Evolutionary conservation across 257 asterid genomes (phyloP).

Genomic region (Coffea canephora): DNA sequence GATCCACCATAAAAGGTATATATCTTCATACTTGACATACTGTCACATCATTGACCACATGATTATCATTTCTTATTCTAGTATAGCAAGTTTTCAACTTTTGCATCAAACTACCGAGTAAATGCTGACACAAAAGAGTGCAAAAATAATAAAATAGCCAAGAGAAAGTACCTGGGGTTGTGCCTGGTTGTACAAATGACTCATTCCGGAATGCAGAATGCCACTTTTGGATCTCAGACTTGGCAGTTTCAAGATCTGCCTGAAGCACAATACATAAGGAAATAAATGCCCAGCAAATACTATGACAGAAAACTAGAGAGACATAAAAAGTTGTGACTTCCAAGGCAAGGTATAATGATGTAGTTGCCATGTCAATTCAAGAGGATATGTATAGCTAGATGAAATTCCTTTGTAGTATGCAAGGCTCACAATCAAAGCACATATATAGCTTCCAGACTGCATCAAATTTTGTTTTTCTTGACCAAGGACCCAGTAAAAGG

Average conservation of each 20-base stretch:
- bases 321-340: background rate
- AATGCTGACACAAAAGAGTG: background rate
- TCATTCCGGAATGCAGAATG: constrained; percentile 85
- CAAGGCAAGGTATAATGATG: background rate
- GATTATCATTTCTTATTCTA: background rate
- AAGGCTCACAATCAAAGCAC: background rate
- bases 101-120: background rate
- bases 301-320: background rate
- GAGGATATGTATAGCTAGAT: background rate
- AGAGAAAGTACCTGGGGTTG: constrained; percentile 67
- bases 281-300: background rate
- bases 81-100: background rate
- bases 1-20: background rate
- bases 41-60: background rate
- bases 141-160: background rate
- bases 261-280: constrained; percentile 27
- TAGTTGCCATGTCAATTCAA: background rate
- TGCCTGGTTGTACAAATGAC: constrained; percentile 57
- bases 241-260: constrained; percentile 75
- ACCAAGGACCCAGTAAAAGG: background rate
- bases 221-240: constrained; percentile 91
- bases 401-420: background rate
- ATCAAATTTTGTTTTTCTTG: background rate
- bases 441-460: background rate
- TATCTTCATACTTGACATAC: background rate